phyloP scores from a whole-genome alignment of 371 early-diverging fungal genomes.

The Syncephalis plumigaleata region DNA sequence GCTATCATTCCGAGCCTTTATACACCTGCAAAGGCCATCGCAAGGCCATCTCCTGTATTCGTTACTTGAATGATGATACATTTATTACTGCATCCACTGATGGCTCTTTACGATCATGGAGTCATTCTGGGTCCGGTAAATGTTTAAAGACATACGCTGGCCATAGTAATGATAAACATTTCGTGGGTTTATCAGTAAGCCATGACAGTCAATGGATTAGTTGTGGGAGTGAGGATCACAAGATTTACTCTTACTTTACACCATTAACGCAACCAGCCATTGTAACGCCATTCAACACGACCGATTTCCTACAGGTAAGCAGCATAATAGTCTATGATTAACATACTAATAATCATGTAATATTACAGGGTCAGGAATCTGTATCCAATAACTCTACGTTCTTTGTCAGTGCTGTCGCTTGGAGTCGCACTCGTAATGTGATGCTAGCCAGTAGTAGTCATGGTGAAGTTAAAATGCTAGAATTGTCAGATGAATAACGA shows the following conservation, averaged over 20 bases:
- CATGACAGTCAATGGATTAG: conserved; percentile 56
- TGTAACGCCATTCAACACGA: conserved; percentile 50
- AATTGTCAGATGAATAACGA: conserved; percentile 10
- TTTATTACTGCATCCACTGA: conserved; percentile 79
- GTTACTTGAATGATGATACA: conserved; percentile 36
- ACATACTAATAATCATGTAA: background rate
- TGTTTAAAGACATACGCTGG: conserved; percentile 44
- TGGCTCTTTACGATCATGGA: conserved; percentile 75
- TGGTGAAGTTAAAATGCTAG: conserved; percentile 66
- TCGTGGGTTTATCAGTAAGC: conserved; percentile 71
- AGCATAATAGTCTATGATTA: background rate
- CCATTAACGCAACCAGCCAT: conserved; percentile 49
- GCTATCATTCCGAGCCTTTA: conserved; percentile 44
- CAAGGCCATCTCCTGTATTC: conserved; percentile 16
- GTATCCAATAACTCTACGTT: conserved; percentile 36
- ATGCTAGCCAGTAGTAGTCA: conserved; percentile 79
- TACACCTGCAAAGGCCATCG: conserved; percentile 61
- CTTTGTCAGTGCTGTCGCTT: conserved; percentile 82
- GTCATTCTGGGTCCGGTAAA: too few species aligned
- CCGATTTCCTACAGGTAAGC: conserved; percentile 36
- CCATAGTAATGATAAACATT: conserved; percentile 85
- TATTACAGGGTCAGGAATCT: conserved; percentile 23
- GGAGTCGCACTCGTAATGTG: conserved; percentile 57
- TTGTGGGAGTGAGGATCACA: conserved; percentile 83
- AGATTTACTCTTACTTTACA: conserved; percentile 64